These are phyloP conservation scores for Luvunga scandens DNA, from an alignment of 345 rosid genomes.

Conservation along the genomic window DNA sequence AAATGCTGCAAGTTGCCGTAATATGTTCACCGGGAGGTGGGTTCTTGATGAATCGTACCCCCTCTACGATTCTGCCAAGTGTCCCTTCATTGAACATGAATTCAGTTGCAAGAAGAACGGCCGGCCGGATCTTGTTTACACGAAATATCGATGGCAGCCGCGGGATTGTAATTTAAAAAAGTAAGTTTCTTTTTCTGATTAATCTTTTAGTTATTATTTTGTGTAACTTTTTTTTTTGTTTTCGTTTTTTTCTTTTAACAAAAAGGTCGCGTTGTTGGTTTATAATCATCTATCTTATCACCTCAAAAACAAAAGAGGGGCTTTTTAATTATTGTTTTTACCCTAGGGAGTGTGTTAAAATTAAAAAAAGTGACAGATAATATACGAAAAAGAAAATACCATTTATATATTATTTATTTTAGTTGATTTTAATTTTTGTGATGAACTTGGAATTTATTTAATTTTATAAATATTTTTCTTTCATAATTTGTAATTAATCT, in stretches of 20 bases:
- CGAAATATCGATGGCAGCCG: conserved; percentile 77
- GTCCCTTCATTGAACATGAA: conserved; percentile 70
- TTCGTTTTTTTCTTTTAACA: neutral
- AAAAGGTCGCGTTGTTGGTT: neutral
- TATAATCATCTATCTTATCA: neutral
- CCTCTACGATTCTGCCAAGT: conserved; percentile 48
- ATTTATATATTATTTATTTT: too few species aligned
- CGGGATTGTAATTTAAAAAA: conserved; percentile 49
- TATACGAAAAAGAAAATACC: too few species aligned
- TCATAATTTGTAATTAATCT: neutral
- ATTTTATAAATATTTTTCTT: too few species aligned
- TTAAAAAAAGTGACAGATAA: neutral
- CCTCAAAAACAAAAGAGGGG: neutral
- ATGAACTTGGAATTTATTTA: neutral
- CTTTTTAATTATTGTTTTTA: neutral
- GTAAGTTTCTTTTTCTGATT: conserved; percentile 22
- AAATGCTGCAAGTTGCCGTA: conserved; percentile 26
- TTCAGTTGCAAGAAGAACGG: conserved; percentile 68
- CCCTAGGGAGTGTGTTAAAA: neutral
- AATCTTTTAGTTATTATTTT: neutral
- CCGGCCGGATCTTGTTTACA: conserved; percentile 57
- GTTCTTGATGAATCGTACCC: conserved; percentile 63
- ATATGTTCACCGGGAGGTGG: conserved; percentile 72
- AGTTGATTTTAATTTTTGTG: neutral
- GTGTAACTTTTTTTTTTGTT: neutral